Evolutionary conservation across 768 basidiomycete species (phyloP).

Genomic region (Tricholoma matsutake): DNA sequence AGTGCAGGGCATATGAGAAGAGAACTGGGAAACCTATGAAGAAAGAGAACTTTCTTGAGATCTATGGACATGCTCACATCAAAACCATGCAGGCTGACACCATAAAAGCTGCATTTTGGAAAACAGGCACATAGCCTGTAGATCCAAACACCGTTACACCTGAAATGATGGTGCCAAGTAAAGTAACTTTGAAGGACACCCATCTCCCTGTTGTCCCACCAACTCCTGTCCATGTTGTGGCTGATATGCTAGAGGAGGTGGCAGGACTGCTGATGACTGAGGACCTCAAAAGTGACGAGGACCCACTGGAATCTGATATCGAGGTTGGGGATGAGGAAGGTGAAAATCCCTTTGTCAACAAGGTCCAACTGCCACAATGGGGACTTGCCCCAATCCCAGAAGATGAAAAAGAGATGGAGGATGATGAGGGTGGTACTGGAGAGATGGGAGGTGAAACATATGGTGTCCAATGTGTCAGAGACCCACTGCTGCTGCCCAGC

Average conservation of each 20-base stretch:
- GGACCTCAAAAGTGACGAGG: not conserved
- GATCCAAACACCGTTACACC: slow-evolving; percentile 8
- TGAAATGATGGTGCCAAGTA: slow-evolving; percentile 19
- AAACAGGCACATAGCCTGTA: slow-evolving; percentile 21
- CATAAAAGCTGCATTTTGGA: slow-evolving; percentile 20
- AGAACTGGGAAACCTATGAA: not conserved
- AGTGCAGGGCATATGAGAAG: not conserved
- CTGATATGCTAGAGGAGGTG: not conserved
- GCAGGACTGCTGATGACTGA: not conserved
- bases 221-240: slow-evolving; percentile 6
- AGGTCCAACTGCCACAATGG: not conserved
- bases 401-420: not conserved
- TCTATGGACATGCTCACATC: slow-evolving; percentile 9
- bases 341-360: not conserved
- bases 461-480: not conserved
- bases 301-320: not conserved
- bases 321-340: not conserved
- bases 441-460: not conserved
- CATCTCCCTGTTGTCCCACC: slow-evolving; percentile 13
- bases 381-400: not conserved
- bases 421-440: not conserved
- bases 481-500: not conserved
- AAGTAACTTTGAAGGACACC: slow-evolving; percentile 13
- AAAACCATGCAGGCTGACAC: slow-evolving; percentile 7
- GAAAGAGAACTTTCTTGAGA: slow-evolving; percentile 23